Evolutionary conservation across 495 filamentous ascomycete species (phyloP).

Genomic region (Tuber aestivum): DNA sequence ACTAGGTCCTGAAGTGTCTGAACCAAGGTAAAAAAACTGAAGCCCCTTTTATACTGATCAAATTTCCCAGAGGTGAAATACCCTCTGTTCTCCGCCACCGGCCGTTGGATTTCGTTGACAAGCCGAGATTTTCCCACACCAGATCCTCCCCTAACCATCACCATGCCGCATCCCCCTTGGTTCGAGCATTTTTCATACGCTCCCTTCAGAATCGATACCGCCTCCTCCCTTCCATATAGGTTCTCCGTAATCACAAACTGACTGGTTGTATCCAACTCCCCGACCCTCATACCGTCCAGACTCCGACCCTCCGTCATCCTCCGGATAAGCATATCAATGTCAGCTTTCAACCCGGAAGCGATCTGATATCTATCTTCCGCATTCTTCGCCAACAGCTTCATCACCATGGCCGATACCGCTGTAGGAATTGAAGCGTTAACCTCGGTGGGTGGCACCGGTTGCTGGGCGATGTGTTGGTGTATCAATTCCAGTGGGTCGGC

Average conservation of each 20-base stretch:
- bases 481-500: conserved; percentile 41
- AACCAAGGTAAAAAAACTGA: conserved; percentile 41
- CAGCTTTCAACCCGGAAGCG: conserved; percentile 62
- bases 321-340: conserved; percentile 56
- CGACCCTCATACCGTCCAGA: conserved; percentile 39
- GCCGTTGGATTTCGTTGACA: conserved; percentile 42
- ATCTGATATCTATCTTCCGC: conserved; percentile 67
- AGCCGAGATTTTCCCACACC: conserved; percentile 41
- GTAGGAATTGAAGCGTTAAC: conserved; percentile 51
- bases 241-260: conserved; percentile 42
- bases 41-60: conserved; percentile 40
- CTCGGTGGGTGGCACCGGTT: conserved; percentile 40
- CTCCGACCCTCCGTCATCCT: conserved; percentile 56
- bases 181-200: conserved; percentile 39
- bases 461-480: conserved; percentile 42
- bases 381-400: conserved; percentile 65
- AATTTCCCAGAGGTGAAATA: conserved; percentile 42
- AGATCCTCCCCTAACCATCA: conserved; percentile 37
- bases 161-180: conserved; percentile 36
- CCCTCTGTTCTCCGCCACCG: conserved; percentile 42
- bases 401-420: conserved; percentile 58
- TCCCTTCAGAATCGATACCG: conserved; percentile 27
- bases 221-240: conserved; percentile 40
- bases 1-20: conserved; percentile 42
- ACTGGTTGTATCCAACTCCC: conserved; percentile 41